phyloP scores from a whole-genome alignment of 805 yeast species.

The Nakazawaea molendinolei region DNA sequence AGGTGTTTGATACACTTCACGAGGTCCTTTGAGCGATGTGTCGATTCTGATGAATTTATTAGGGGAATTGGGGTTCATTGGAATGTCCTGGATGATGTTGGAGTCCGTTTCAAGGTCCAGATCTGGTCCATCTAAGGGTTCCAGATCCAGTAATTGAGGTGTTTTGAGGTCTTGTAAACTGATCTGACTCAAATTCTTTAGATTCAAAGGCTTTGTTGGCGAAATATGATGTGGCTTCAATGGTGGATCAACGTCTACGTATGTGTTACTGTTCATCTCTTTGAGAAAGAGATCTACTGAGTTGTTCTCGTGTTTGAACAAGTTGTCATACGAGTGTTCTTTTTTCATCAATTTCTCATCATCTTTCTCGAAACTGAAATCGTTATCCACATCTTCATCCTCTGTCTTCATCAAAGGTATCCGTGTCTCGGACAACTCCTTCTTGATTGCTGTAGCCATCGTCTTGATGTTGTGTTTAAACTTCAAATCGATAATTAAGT shows the following conservation, averaged over 20 bases:
- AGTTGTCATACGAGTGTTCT: slow-evolving; percentile 4
- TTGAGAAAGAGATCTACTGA: slow-evolving; percentile 34
- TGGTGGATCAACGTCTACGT: not conserved
- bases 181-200: slow-evolving; percentile 15
- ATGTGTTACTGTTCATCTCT: slow-evolving; percentile 18
- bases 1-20: slow-evolving; percentile 18
- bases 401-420: not conserved
- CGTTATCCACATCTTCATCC: not conserved
- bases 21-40: slow-evolving; percentile 27
- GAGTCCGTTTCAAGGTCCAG: not conserved
- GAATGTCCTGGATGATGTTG: slow-evolving; percentile 7
- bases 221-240: slow-evolving; percentile 6
- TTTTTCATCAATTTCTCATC: not conserved
- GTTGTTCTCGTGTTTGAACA: slow-evolving; percentile 24
- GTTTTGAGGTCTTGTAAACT: slow-evolving; percentile 17
- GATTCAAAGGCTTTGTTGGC: slow-evolving; percentile 23
- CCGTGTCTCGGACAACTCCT: slow-evolving; percentile 3
- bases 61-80: slow-evolving; percentile 9
- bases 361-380: slow-evolving; percentile 3
- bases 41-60: slow-evolving; percentile 18
- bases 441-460: too few relatives aligned
- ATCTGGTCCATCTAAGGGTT: slow-evolving; percentile 4
- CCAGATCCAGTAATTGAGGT: slow-evolving; percentile 5
- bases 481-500: too few relatives aligned
- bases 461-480: too few relatives aligned